Base-by-base conservation (phyloP, 1,139 yeast genomes). In the Hyphopichia khmerensis region DNA sequence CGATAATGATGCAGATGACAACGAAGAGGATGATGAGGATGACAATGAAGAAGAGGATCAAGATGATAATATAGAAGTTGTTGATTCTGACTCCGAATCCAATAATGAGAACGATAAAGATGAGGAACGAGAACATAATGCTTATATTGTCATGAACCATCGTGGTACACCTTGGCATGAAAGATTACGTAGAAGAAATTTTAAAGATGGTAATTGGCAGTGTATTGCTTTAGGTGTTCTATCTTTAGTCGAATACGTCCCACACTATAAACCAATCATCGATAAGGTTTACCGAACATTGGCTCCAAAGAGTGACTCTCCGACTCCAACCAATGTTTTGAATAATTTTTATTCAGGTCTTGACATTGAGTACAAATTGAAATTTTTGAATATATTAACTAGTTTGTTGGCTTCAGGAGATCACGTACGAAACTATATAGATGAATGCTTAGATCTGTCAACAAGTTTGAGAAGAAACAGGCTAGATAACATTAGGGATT, bases 171-270 rank as follows among this genome's bases (percentile, higher is more conserved):
- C 83, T 16, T 91, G 97, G 96, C 79, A 82, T 48, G 95, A 87
- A 24, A 70, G 95, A 37, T 71, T 90, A 24, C 76, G 84, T 13
- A 82, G 79, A 48, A 79, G 96, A 44, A 79, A 79, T 52, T 93
- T 87, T 59, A 82, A 77, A 53, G 91, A 88, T 54, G 96, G 96
- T 4, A 82, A 82, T 43, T 91, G 97, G 96, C 85, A 88, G 53
- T 75, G 84, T 35, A 79, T 86, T 38, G 63, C 90, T 30, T 62
- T 90, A 36, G 96, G 96, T 16, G 71, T 90, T 4, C 70, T 90
- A 26, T 75, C 84, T 1, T 62, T 79, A 40, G 79, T 85, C 10
- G 81, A 82, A 37, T 73, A 80, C 51, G 73, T 83, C 27, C 80
- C 83, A 0, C 74, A 75, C 17, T 85, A 79, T 65, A 58, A 69